These are phyloP conservation scores for Paramecium bursaria DNA, from an alignment of 73 alveolate genomes.

Conservation along the genomic window DNA sequence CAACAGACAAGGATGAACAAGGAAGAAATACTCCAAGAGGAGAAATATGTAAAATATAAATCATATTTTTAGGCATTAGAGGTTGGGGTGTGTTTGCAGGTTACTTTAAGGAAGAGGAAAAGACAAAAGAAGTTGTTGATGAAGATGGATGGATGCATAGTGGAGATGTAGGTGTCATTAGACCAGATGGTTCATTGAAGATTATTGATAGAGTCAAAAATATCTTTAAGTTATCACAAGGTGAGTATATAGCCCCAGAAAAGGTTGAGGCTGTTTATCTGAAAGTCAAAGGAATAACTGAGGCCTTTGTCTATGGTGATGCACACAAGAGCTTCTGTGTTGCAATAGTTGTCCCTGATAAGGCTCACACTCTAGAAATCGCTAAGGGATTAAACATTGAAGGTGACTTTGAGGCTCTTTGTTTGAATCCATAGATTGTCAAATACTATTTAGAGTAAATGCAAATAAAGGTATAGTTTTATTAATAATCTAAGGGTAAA, in stretches of 20 bases:
- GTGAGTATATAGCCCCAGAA: constrained; percentile 97
- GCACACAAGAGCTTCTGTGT: constrained; percentile 84
- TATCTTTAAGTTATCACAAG: constrained; percentile 92
- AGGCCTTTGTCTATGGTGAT: constrained; percentile 96
- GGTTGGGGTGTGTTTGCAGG: constrained; percentile 87
- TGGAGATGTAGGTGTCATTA: constrained; percentile 91
- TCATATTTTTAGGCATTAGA: constrained; percentile 59
- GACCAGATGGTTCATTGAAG: constrained; percentile 77
- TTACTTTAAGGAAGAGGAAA: constrained; percentile 89
- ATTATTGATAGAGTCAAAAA: constrained; percentile 93
- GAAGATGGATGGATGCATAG: constrained; percentile 96
- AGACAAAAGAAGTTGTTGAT: constrained; percentile 90
- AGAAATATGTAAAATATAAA: constrained; percentile 77
- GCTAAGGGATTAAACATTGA: constrained; percentile 39
- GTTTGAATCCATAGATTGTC: constrained; percentile 43
- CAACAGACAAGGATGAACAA: constrained; percentile 79
- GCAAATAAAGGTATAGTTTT: constrained; percentile 29
- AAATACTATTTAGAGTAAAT: constrained; percentile 62
- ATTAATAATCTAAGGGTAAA: constrained; percentile 58
- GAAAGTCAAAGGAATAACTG: constrained; percentile 82
- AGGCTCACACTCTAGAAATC: constrained; percentile 70
- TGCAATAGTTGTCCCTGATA: constrained; percentile 90
- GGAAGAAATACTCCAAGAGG: constrained; percentile 93
- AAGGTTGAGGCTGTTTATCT: constrained; percentile 86
- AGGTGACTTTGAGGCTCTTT: constrained; percentile 68